These are phyloP conservation scores for Endothia cerciana DNA, from an alignment of 2,329 filamentous ascomycete species.

Conservation along the genomic window DNA sequence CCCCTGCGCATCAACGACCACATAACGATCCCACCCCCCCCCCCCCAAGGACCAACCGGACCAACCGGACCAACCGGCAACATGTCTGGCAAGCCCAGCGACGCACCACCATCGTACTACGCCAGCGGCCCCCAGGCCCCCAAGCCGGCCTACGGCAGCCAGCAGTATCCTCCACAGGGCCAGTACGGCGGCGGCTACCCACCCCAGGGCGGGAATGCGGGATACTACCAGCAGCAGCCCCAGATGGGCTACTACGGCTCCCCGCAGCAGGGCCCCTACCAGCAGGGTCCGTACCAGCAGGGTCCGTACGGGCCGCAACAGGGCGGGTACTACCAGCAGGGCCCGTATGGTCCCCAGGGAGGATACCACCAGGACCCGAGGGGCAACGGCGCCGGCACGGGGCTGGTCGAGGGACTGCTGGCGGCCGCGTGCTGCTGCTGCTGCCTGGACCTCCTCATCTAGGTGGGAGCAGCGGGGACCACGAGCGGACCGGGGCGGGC, in stretches of 20 bases:
- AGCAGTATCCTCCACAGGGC: constrained; percentile 19
- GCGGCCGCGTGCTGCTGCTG: constrained; percentile 28
- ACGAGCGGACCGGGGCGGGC: background rate
- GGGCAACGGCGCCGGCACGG: constrained; percentile 21
- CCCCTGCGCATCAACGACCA: background rate
- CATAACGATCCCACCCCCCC: background rate
- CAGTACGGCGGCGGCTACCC: constrained; percentile 21
- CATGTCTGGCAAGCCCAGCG: constrained; percentile 26
- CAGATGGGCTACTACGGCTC: constrained; percentile 22
- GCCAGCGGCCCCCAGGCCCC: constrained; percentile 22
- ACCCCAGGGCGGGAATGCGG: constrained; percentile 9
- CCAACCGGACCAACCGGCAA: background rate
- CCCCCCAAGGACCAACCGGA: background rate
- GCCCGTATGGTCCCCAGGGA: constrained; percentile 8
- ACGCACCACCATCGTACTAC: constrained; percentile 27
- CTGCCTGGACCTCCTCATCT: constrained; percentile 29
- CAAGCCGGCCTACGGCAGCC: constrained; percentile 22
- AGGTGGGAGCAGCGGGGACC: background rate
- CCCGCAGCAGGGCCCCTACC: constrained; percentile 5
- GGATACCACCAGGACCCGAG: constrained; percentile 23
- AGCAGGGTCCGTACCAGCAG: constrained; percentile 12
- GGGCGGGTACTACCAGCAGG: constrained; percentile 24
- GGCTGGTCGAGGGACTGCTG: constrained; percentile 23
- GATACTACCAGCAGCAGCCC: constrained; percentile 21
- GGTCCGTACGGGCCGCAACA: constrained; percentile 16